These are phyloP conservation scores for Miamiensis avidus DNA, from an alignment of 169 alveolate species.

Conservation along the genomic window DNA sequence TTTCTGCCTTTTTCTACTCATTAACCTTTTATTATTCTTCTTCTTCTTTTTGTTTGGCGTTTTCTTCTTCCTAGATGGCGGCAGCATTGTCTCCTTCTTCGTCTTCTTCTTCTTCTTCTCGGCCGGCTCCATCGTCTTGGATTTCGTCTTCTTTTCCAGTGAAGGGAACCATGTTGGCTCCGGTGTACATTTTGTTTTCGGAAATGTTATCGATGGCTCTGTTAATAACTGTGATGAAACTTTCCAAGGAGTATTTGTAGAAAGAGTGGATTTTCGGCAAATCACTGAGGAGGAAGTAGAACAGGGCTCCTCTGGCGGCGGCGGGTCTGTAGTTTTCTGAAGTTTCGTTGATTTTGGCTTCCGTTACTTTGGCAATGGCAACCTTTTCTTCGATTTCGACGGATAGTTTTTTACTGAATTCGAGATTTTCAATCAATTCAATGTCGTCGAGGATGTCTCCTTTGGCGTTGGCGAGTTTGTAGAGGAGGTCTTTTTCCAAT, in stretches of 20 bases:
- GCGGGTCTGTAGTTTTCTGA: conserved; percentile 95
- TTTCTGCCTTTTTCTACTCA: conserved; percentile 28
- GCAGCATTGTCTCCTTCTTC: conserved; percentile 54
- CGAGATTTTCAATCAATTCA: conserved; percentile 93
- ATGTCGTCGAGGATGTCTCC: conserved; percentile 94
- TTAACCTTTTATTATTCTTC: conserved; percentile 46
- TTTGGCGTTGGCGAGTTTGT: conserved; percentile 90
- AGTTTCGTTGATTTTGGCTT: conserved; percentile 91
- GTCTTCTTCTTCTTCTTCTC: conserved; percentile 54
- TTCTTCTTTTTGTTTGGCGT: conserved; percentile 44
- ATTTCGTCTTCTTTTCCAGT: conserved; percentile 71
- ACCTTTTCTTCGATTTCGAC: conserved; percentile 93
- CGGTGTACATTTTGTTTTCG: conserved; percentile 69
- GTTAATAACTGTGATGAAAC: conserved; percentile 92
- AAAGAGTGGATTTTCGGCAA: conserved; percentile 91
- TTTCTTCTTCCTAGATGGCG: conserved; percentile 30
- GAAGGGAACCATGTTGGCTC: conserved; percentile 52
- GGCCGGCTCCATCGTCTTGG: conserved; percentile 48
- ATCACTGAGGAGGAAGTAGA: conserved; percentile 92
- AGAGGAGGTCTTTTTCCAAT: conserved; percentile 91
- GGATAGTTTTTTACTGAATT: conserved; percentile 92
- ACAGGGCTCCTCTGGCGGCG: conserved; percentile 92
- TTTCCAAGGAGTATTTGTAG: conserved; percentile 94
- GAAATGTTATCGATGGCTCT: conserved; percentile 94
- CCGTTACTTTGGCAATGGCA: conserved; percentile 93